These are phyloP conservation scores for Monosporascus cannonballus DNA, from an alignment of 2,329 filamentous ascomycete genomes.

Conservation along the genomic window DNA sequence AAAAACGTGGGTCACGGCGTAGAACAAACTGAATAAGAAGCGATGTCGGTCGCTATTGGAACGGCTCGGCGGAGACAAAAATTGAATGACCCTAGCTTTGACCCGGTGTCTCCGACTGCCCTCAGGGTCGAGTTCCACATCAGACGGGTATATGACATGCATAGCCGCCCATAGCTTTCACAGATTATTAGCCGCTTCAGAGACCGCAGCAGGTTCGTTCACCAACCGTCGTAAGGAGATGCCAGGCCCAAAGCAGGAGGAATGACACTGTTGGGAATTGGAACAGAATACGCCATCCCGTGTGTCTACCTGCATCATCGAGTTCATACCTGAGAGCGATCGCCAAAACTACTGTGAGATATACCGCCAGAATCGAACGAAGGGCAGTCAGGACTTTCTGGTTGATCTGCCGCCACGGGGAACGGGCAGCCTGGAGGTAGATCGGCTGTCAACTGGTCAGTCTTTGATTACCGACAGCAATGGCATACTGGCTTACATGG, in stretches of 20 bases:
- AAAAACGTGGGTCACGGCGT: constrained; percentile 41
- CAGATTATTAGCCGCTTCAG: not conserved
- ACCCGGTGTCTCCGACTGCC: constrained; percentile 23
- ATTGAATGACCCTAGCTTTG: constrained; percentile 31
- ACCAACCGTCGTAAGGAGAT: constrained; percentile 41
- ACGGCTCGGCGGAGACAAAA: constrained; percentile 40
- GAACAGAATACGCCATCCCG: constrained; percentile 38
- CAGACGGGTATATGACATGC: constrained; percentile 41
- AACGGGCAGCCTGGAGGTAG: constrained; percentile 45
- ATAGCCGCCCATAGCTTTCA: constrained; percentile 45
- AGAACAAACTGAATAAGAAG: constrained; percentile 45
- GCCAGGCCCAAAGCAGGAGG: constrained; percentile 37
- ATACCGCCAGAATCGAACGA: constrained; percentile 35
- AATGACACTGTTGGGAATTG: constrained; percentile 43
- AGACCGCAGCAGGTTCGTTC: no score
- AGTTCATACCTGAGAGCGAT: constrained; percentile 42
- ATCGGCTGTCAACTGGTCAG: constrained; percentile 35
- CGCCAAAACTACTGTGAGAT: constrained; percentile 34
- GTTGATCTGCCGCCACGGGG: constrained; percentile 41
- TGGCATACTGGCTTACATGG: constrained; percentile 22
- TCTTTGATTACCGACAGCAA: not conserved
- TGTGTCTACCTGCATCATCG: constrained; percentile 31
- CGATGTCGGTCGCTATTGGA: constrained; percentile 32
- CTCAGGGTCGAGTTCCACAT: constrained; percentile 24
- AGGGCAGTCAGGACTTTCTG: constrained; percentile 40